Evolutionary conservation across 2,329 filamentous ascomycete species (phyloP).

Genomic region (Thermochaetoides dissita): DNA sequence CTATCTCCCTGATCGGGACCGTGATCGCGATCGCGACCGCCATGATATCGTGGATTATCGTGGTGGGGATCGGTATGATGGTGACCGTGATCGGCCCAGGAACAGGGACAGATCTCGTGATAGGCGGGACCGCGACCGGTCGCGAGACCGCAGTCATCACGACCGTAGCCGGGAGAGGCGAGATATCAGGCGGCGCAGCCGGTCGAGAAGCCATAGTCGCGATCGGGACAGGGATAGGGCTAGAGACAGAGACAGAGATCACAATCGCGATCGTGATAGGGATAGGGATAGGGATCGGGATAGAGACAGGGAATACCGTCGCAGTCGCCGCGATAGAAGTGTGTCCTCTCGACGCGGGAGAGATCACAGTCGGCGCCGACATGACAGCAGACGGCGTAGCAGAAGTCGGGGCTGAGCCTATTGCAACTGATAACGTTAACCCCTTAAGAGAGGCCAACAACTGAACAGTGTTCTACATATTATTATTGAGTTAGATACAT

Average conservation of each 20-base stretch:
- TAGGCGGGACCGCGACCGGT: slow-evolving; percentile 19
- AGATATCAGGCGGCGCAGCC: slow-evolving; percentile 6
- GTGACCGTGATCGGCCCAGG: slow-evolving; percentile 17
- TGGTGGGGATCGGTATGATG: slow-evolving; percentile 8
- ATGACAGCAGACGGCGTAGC: slow-evolving; percentile 16
- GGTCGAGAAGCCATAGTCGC: slow-evolving; percentile 9
- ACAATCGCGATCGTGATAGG: slow-evolving; percentile 4
- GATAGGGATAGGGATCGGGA: slow-evolving; percentile 8
- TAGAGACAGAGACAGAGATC: slow-evolving; percentile 5
- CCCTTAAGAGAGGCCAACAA: no score
- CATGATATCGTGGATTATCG: slow-evolving; percentile 9
- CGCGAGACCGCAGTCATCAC: slow-evolving; percentile 3
- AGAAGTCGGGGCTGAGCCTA: slow-evolving; percentile 16
- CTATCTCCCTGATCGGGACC: slow-evolving; percentile 17
- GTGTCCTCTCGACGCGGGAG: slow-evolving; percentile 2
- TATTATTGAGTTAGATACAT: neutral
- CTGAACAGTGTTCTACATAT: neutral
- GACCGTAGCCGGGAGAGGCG: slow-evolving; percentile 5
- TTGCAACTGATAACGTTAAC: no score
- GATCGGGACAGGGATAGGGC: slow-evolving; percentile 6
- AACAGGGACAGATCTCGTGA: slow-evolving; percentile 12
- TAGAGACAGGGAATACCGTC: slow-evolving; percentile 3
- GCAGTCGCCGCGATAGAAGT: neutral
- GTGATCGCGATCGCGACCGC: slow-evolving; percentile 12
- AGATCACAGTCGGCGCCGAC: slow-evolving; percentile 20